Conservation (phyloP, 768 basidiomycete genomes). For the Phaffia australis region DNA sequence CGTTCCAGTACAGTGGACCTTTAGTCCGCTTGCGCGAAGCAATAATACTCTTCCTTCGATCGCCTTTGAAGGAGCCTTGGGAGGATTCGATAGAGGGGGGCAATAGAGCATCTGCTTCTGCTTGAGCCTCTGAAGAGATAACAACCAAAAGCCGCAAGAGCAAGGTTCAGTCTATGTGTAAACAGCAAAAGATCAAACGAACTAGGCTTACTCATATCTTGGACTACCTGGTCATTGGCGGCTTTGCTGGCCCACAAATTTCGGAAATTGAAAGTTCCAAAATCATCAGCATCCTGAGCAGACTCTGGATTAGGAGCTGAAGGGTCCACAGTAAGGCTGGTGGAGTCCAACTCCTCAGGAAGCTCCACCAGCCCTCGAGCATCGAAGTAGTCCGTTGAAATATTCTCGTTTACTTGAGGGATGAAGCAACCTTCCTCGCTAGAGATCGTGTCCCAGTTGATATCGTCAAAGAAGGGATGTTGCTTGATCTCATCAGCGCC, state of each 20-base stretch:
- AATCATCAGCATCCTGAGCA: constrained; percentile 58
- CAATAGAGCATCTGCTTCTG: constrained; percentile 43
- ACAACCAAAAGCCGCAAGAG: constrained; percentile 55
- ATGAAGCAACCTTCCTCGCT: constrained; percentile 86
- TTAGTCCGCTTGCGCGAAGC: constrained; percentile 28
- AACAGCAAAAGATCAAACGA: constrained; percentile 76
- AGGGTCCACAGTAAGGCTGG: constrained; percentile 25
- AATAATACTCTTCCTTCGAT: constrained; percentile 31
- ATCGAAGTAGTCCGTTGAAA: constrained; percentile 99
- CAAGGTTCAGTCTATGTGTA: neutral
- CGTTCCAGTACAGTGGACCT: constrained; percentile 13
- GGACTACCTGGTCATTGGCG: constrained; percentile 95
- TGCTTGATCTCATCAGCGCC: constrained; percentile 87
- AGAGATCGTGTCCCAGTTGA: constrained; percentile 89
- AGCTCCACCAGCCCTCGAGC: constrained; percentile 53
- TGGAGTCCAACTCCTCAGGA: constrained; percentile 39
- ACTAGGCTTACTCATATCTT: constrained; percentile 81
- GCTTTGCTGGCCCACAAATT: constrained; percentile 92
- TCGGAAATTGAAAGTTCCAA: constrained; percentile 97
- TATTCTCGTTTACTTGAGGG: constrained; percentile 85
- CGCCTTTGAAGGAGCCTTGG: neutral
- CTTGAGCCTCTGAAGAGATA: constrained; percentile 12
- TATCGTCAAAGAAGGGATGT: constrained; percentile 78
- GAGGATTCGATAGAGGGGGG: constrained; percentile 5
- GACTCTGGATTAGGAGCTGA: constrained; percentile 29